Percentiles rank a stretch among this genome's conserved stretches.
Conservation (phyloP, 2,329 filamentous ascomycete genomes). For the Fusarium sp. region DNA sequence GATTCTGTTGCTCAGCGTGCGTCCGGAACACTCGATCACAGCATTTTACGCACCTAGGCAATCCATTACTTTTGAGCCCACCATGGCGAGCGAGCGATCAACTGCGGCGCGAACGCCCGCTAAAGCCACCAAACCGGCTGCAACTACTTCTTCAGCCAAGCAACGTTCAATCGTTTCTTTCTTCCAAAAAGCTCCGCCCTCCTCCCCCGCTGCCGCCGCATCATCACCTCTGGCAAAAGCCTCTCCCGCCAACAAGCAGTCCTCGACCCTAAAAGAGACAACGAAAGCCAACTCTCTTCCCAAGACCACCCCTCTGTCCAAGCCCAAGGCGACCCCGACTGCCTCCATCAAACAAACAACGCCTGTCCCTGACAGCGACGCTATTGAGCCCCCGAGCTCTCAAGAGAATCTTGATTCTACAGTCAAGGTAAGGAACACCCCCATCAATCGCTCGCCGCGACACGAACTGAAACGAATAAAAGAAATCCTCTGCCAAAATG, state of each 20-base stretch:
- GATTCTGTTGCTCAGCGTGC: background rate
- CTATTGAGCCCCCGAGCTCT: constrained; percentile 74
- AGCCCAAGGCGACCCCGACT: constrained; percentile 50
- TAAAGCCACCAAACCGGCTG: constrained; percentile 49
- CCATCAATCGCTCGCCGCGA: constrained; percentile 17
- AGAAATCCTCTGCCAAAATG: constrained; percentile 56
- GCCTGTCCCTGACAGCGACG: constrained; percentile 85
- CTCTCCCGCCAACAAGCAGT: constrained; percentile 50
- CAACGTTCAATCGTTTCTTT: constrained; percentile 61
- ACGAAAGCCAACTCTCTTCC: constrained; percentile 58
- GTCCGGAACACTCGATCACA: constrained; percentile 7
- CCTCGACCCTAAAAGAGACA: constrained; percentile 58
- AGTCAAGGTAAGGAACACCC: constrained; percentile 36
- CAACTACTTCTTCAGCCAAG: constrained; percentile 53
- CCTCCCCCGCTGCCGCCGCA: constrained; percentile 51
- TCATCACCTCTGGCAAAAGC: constrained; percentile 52
- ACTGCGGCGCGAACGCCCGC: constrained; percentile 53
- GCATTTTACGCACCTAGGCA: constrained; percentile 2
- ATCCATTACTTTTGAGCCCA: constrained; percentile 19
- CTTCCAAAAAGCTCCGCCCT: constrained; percentile 59
- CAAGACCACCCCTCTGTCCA: constrained; percentile 60
- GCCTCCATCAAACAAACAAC: constrained; percentile 63
- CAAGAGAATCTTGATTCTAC: constrained; percentile 70
- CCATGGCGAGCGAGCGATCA: constrained; percentile 51
- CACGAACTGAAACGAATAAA: constrained; percentile 54